phyloP scores from a whole-genome alignment of 2,329 filamentous ascomycete genomes.

The Aschersonia sp. region DNA sequence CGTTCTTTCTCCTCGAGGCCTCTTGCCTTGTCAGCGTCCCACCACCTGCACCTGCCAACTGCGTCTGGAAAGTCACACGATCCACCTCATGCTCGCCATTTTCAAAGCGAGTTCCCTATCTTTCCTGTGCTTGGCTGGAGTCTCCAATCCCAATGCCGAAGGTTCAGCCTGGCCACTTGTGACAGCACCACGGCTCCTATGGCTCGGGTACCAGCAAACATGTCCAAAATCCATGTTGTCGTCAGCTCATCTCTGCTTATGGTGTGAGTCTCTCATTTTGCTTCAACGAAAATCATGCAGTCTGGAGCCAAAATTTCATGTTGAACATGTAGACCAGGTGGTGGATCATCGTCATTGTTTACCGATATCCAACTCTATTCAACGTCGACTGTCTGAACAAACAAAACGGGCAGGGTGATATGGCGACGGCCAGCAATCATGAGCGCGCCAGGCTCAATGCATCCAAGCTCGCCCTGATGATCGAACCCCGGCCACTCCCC shows the following conservation, averaged over 20 bases:
- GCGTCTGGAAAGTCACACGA: no score
- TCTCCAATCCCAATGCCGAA: no score
- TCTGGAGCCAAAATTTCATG: neutral
- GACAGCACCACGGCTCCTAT: neutral
- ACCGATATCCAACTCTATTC: neutral
- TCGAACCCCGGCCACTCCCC: conserved; percentile 31
- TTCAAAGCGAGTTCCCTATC: no score
- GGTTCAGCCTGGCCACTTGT: no score
- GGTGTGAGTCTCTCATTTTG: neutral
- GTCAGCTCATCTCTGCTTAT: neutral
- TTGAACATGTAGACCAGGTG: neutral
- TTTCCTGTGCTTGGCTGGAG: no score
- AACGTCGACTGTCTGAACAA: neutral
- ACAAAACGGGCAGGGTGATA: neutral
- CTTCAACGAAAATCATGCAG: neutral
- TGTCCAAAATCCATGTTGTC: neutral
- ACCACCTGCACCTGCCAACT: no score
- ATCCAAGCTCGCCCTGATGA: conserved; percentile 36
- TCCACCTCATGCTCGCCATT: no score
- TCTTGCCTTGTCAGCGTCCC: no score
- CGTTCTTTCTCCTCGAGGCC: no score
- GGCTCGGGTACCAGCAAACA: neutral
- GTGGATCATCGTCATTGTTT: neutral
- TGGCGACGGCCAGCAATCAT: conserved; percentile 6
- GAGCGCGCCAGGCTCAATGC: conserved; percentile 25